Percentiles rank a stretch among this genome's conserved stretches.
Conservation (phyloP, 164 flowering plant species). For the Brasenia schreberi region DNA sequence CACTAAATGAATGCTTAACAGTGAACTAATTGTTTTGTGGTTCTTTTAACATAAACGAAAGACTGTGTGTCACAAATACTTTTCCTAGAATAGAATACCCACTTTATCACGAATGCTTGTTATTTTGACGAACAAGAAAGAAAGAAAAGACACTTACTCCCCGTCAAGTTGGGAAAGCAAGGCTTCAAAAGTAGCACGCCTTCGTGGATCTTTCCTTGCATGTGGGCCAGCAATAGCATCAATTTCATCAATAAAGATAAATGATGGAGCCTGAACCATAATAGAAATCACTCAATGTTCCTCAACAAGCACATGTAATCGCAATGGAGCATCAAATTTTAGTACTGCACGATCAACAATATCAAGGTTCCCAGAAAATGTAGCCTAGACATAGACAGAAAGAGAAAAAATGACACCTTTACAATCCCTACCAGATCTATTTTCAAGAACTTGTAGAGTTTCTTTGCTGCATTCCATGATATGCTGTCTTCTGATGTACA, state of each 20-base stretch:
- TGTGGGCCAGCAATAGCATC: constrained; percentile 99
- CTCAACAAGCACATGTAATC: no score
- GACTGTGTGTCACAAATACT: no score
- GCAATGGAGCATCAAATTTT: not conserved
- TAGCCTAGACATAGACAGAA: not conserved
- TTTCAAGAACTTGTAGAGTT: no score
- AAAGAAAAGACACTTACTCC: constrained; percentile 52
- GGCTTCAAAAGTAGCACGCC: constrained; percentile 78
- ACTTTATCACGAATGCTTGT: no score
- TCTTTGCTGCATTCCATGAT: no score
- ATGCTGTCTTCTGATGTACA: no score
- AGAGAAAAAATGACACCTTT: no score
- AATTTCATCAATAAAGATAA: constrained; percentile 94
- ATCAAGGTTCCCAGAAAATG: not conserved
- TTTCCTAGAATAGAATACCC: no score
- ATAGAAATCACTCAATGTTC: not conserved
- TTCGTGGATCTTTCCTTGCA: constrained; percentile 75
- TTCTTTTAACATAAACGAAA: no score
- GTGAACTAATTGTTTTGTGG: no score
- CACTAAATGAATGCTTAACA: no score
- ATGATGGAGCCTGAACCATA: constrained; percentile 67
- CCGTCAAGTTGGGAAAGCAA: constrained; percentile 88
- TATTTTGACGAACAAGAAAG: not conserved
- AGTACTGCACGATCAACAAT: not conserved
- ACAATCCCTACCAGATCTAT: no score